A percentile compares a stretch with the other conserved stretches of the same genome.
Conservation (phyloP, 768 basidiomycete species). For the Leccinellum albellum region DNA sequence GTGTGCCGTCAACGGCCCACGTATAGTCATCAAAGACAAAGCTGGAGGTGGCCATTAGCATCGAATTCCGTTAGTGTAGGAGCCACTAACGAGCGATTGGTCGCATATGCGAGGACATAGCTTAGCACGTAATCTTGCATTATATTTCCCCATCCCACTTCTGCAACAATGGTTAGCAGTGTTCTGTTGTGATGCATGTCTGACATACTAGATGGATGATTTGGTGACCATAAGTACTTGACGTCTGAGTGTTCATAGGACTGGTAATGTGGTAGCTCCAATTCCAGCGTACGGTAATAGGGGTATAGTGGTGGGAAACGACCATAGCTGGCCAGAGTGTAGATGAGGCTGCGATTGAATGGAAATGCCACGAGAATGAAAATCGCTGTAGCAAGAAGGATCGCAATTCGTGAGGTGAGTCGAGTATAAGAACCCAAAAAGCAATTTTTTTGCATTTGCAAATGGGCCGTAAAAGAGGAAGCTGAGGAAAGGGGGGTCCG, state of each 20-base stretch:
- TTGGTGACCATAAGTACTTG: slow-evolving; percentile 46
- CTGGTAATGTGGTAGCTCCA: slow-evolving; percentile 38
- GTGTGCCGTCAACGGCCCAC: slow-evolving; percentile 32
- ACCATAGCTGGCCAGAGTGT: slow-evolving; percentile 12
- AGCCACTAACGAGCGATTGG: slow-evolving; percentile 33
- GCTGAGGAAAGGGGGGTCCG: neutral
- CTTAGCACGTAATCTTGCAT: slow-evolving; percentile 37
- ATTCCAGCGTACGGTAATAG: slow-evolving; percentile 35
- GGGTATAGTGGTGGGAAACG: slow-evolving; percentile 40
- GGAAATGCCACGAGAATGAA: slow-evolving; percentile 18
- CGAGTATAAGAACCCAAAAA: neutral
- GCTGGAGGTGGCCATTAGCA: slow-evolving; percentile 17
- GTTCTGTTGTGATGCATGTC: neutral
- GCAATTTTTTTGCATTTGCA: neutral
- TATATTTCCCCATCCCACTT: slow-evolving; percentile 36
- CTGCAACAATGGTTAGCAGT: slow-evolving; percentile 16
- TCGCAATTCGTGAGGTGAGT: neutral
- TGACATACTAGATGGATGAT: slow-evolving; percentile 32
- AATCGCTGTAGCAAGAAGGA: slow-evolving; percentile 5
- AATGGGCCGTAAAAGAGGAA: neutral
- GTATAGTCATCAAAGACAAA: slow-evolving; percentile 44
- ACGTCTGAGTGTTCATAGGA: slow-evolving; percentile 30
- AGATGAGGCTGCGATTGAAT: slow-evolving; percentile 20
- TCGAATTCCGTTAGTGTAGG: neutral
- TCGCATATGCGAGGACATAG: slow-evolving; percentile 30